Evolutionary conservation across 2,329 filamentous ascomycete species (phyloP).

Genomic region (Microdochium bolleyi): DNA sequence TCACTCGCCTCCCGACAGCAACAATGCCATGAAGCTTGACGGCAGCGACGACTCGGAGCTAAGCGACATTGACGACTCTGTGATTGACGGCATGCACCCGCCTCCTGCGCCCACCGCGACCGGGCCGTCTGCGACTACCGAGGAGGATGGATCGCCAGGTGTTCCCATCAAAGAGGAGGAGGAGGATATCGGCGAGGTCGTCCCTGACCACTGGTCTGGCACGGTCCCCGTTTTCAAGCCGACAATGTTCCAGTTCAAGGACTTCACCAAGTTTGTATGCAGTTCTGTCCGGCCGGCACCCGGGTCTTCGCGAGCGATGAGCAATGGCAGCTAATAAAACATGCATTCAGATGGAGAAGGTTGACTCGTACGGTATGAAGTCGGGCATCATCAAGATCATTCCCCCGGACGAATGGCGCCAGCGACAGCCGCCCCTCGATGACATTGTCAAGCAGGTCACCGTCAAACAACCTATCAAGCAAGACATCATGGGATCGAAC

Average conservation of each 20-base stretch:
- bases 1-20: conserved; percentile 57
- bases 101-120: conserved; percentile 2
- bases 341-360: conserved; percentile 58
- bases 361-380: conserved; percentile 94
- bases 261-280: conserved; percentile 84
- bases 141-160: conserved; percentile 6
- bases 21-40: conserved; percentile 51
- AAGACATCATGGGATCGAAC: conserved; percentile 93
- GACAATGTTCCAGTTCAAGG: conserved; percentile 88
- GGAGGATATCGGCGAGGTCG: conserved; percentile 67
- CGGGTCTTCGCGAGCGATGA: not conserved
- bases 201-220: conserved; percentile 85
- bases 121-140: conserved; percentile 4
- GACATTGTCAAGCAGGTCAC: conserved; percentile 85
- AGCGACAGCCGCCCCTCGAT: conserved; percentile 68
- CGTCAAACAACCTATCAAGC: conserved; percentile 94
- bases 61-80: conserved; percentile 51
- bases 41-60: conserved; percentile 54
- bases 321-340: not conserved
- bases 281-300: not conserved
- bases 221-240: conserved; percentile 91
- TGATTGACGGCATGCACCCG: conserved; percentile 6
- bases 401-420: conserved; percentile 87
- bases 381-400: conserved; percentile 96
- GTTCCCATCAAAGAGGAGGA: conserved; percentile 16